Conservation (phyloP, 1,284 basidiomycete genomes). For the Phlebopus sp. region DNA sequence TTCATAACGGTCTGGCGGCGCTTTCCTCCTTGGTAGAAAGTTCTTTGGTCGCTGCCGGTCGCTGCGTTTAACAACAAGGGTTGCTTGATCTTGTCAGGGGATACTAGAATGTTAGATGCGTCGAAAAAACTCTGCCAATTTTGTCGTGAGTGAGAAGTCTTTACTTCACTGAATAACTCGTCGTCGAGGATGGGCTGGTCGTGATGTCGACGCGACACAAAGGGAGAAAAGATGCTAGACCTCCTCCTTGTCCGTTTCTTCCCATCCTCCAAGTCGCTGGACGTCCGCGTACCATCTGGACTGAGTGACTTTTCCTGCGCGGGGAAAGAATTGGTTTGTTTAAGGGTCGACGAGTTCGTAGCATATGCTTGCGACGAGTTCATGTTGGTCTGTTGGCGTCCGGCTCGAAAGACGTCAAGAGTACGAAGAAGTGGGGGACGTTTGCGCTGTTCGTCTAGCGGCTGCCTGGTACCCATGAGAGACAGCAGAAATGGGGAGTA, state of each 20-base stretch:
- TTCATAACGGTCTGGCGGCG: constrained; percentile 25
- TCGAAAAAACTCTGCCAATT: constrained; percentile 26
- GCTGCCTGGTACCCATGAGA: constrained; percentile 10
- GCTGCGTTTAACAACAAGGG: not conserved
- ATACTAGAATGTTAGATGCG: constrained; percentile 17
- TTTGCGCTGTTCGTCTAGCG: constrained; percentile 11
- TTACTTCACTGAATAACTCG: constrained; percentile 25
- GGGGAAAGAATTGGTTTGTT: not conserved
- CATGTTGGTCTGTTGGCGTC: not conserved
- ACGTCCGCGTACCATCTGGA: not conserved
- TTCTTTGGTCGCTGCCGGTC: constrained; percentile 21
- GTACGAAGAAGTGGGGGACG: constrained; percentile 3
- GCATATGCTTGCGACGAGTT: constrained; percentile 4
- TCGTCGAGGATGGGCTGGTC: constrained; percentile 21
- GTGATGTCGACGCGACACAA: constrained; percentile 14
- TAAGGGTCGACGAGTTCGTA: not conserved
- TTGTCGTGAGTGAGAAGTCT: constrained; percentile 23
- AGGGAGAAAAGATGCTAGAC: constrained; percentile 10
- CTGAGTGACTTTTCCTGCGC: not conserved
- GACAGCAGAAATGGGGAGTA: not conserved
- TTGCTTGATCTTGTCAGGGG: constrained; percentile 13
- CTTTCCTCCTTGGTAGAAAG: constrained; percentile 29
- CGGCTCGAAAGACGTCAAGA: constrained; percentile 1
- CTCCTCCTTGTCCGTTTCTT: constrained; percentile 6
- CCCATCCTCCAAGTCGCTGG: constrained; percentile 10